Evolutionary conservation across 2,329 filamentous ascomycete species (phyloP), one percentile per base, ranked within the genome.

Genomic region (Penicillium psychrosexuale): DNA sequence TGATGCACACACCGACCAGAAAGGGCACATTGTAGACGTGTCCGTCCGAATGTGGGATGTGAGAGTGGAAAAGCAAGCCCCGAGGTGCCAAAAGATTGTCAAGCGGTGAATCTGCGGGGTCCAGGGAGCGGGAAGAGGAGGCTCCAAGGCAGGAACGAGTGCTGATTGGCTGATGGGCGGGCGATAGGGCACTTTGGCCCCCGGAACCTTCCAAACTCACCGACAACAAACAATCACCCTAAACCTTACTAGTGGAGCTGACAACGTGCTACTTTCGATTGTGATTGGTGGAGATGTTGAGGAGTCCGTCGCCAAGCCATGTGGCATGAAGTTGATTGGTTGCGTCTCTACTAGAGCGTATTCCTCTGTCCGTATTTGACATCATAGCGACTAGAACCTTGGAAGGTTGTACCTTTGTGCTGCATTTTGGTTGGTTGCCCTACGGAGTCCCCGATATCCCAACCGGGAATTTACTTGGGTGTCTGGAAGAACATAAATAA

Each of bases 221-320:
- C 62, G 60, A 64, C 57, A 53, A 37, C 33, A 8, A 39, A 28
- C 22, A 46, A 36, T 30, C 37, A 51, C 59, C 43, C 61, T 66
- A 63, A 60, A 60, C 65, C 64, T 58, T 69, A 65, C 49, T 40
- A 46, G 65, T 68, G 66, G 66, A 52, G 13, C 13, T 9, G 5
- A 1, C 27, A 15, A 30, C 28, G 22, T n/a, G 6, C n/a, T 47
- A 15, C 9, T 43, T 24, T 30, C n/a, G 6, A 5, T n/a, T 56
- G 3, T 37, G 42, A 52, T 64, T 61, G 60, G 60, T 51, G 33
- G 45, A 1, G 11, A 39, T 11, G 15, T 27, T 53, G 52, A 12
- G 30, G 13, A 44, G 28, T 57, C 56, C 44, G 49, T 51, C 36
- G 9, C 34, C 8, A n/a, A 40, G 19, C 28, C 19, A 42, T 51